Conservation (phyloP, 306 rosid genomes). For the Mimosa pudica region DNA sequence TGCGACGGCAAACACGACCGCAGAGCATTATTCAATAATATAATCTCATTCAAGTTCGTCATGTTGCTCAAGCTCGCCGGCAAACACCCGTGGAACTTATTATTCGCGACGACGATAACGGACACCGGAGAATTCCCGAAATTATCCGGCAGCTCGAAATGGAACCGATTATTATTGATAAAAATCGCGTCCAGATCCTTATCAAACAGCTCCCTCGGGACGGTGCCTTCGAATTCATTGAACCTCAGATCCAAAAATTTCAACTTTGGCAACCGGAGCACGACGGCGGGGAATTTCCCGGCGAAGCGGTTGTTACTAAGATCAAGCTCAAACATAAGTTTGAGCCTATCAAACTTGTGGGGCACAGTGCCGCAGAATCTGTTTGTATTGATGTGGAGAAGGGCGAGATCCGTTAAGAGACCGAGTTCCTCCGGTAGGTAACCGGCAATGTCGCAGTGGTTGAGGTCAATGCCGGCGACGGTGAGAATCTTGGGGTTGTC, state of each 20-base stretch:
- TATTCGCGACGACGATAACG: constrained; percentile 72
- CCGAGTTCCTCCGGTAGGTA: constrained; percentile 72
- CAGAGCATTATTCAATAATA: constrained; percentile 49
- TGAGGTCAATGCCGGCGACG: constrained; percentile 78
- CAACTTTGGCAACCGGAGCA: constrained; percentile 50
- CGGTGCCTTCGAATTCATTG: constrained; percentile 70
- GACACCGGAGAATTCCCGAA: constrained; percentile 72
- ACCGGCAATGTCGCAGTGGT: constrained; percentile 77
- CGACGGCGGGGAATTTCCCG: constrained; percentile 63
- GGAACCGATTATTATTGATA: constrained; percentile 61
- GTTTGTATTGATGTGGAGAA: constrained; percentile 69
- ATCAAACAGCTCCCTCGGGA: constrained; percentile 60
- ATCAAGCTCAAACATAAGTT: constrained; percentile 62
- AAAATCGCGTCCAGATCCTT: constrained; percentile 74
- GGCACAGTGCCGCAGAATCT: constrained; percentile 74
- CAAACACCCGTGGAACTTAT: constrained; percentile 65
- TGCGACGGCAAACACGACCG: constrained; percentile 63
- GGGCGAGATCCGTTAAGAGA: constrained; percentile 50
- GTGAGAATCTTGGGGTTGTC: constrained; percentile 52
- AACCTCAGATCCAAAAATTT: constrained; percentile 68
- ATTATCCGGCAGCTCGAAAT: constrained; percentile 55
- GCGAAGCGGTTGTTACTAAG: constrained; percentile 70
- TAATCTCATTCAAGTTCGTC: constrained; percentile 64
- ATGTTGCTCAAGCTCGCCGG: constrained; percentile 72
- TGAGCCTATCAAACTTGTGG: constrained; percentile 43